Conservation (phyloP, 495 filamentous ascomycete genomes). For the Podospora pseudoanserina region DNA sequence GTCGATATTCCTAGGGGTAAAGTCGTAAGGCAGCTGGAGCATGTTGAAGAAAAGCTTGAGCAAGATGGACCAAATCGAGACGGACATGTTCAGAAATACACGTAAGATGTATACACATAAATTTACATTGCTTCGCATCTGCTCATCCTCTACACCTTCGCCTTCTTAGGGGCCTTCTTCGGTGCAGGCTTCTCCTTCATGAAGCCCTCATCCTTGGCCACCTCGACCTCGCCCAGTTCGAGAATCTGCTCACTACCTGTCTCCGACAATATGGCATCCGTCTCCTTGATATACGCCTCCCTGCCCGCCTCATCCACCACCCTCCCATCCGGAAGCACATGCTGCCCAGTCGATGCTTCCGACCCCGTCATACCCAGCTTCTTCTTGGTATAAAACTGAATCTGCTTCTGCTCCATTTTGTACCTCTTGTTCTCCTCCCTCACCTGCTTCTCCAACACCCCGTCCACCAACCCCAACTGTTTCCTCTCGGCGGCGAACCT, state of each 20-base stretch:
- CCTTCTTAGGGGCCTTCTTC: neutral
- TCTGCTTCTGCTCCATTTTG: slow-evolving; percentile 40
- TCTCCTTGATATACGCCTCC: slow-evolving; percentile 34
- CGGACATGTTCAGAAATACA: neutral
- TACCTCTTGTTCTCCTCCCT: neutral
- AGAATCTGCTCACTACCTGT: slow-evolving; percentile 43
- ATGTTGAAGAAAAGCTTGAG: too few species aligned
- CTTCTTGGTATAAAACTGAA: slow-evolving; percentile 21
- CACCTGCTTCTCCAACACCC: slow-evolving; percentile 9
- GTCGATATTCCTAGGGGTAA: too few species aligned
- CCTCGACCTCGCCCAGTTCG: slow-evolving; percentile 23
- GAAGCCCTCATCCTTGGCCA: slow-evolving; percentile 19
- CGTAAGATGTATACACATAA: neutral
- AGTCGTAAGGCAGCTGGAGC: too few species aligned
- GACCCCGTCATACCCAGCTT: slow-evolving; percentile 12
- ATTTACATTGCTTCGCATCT: neutral
- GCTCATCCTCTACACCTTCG: neutral
- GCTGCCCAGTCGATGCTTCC: neutral
- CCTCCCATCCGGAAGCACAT: slow-evolving; percentile 4
- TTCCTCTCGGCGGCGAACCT: slow-evolving; percentile 55
- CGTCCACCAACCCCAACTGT: slow-evolving; percentile 35
- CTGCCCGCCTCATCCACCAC: neutral
- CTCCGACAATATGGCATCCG: slow-evolving; percentile 36
- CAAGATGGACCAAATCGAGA: too few species aligned
- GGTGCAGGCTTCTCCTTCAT: slow-evolving; percentile 24